Base-by-base conservation (phyloP, 2,329 filamentous ascomycete species). In the Aspergillus terreus region DNA sequence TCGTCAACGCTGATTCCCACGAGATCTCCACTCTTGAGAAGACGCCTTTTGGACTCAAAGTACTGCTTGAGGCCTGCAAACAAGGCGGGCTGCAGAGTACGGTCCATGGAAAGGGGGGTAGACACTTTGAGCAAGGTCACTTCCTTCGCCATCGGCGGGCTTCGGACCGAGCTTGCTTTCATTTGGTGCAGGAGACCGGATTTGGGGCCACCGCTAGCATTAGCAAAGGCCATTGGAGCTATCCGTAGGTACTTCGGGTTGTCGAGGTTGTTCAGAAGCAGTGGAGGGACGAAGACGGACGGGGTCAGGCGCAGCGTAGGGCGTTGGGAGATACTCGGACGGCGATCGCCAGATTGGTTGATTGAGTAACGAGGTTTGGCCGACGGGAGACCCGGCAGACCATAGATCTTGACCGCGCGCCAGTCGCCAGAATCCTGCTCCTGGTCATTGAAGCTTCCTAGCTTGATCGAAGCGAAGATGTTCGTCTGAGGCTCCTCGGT, bases 1-100 rank as follows among this genome's bases (percentile, higher is more conserved):
- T 92, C 89, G 63, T 99, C 92, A 25, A 99, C 85, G 2, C 90
- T 86, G 11, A 99, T 87, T 15, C 89, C 92, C 49, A 99, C 85
- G 11, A 96, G 74, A 71, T 99, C 94, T 2, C 92, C 92, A 38
- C 83, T 85, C 64, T 91, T 91, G 36, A 97, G 82, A 11, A 97
- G 81, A 4, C 94, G 84, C 51, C 87, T 82, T 62, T 88, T 90
- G 50, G 83, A 83, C 58, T 95, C 88, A 68, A 99, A 96, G 66
- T 96, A 87, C 36, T 84, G 84, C 68, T 96, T 96, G 40, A 99
- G 72, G 0, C 90, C 91, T 15, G 89, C 86, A 60, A 97, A 86
- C 4, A 97, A 81, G 4, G 89, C 89, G 6, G 90, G 88, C 65
- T 97, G 92, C 9, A 96, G 81, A 1, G 87, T 82, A 43, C 90